Evolutionary conservation across 2,329 filamentous ascomycete species (phyloP), one percentile per base, ranked within the genome.

Genomic region (Pseudocercospora musae): DNA sequence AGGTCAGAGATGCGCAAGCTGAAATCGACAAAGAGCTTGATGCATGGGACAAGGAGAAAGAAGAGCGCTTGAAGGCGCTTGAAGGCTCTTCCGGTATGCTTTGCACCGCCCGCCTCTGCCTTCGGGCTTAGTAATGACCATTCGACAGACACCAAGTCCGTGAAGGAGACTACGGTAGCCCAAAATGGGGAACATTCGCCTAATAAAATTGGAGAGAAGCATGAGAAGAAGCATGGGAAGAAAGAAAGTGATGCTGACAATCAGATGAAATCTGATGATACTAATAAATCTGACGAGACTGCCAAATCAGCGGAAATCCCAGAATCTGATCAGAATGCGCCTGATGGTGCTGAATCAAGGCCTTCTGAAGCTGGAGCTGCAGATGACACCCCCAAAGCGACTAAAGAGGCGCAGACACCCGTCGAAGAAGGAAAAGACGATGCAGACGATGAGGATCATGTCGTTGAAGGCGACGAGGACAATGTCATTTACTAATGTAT

Each of bases 401-500:
- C 37, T 25, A 25, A 70, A 13, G 69, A 37, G 15, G 31, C 23
- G 21, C 40, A 64, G 2, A 54, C 29, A 23, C 25, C 55, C 11
- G 61, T 65, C 58, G 70, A 67, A 29, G 66, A 67, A 20, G 23
- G 62, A 18, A 53, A 70, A 25, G 64, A 70, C 50, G 69, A 73
- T 46, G 65, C 69, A 83, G 89, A 93, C 71, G 87, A 92, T 65
- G 83, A 85, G 56, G 89, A 93, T 71, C 88, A 94, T 60, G 83
- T 96, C 68, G 87, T 95, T 58, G 90, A 92, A 75, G 90, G 89
- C 59, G 91, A 92, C 63, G 92, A 97, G 79, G 92, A 96, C 72
- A 92, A 89, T 70, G 91, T 96, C 58, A 94, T 96, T 63, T 96
- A 96, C 79, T 96, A 80, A 84, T 29, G 11, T 21, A 10, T 52